phyloP scores from a whole-genome alignment of 805 yeast genomes.

The Nakazawaea anatomiae region DNA sequence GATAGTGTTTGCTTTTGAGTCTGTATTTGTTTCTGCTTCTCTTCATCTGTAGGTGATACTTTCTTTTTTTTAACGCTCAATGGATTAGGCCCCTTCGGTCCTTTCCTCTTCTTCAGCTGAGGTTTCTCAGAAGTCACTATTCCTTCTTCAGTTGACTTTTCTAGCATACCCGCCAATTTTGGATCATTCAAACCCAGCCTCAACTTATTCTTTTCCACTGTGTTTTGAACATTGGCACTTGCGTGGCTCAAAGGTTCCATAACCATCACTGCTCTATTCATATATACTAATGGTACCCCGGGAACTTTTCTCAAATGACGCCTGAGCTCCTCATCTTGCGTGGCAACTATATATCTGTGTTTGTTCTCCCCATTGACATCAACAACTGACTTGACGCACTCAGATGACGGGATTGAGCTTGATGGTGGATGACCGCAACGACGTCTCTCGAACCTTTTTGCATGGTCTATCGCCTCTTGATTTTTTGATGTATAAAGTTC shows the following conservation, averaged over 20 bases:
- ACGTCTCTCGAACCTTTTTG: slow-evolving; percentile 83
- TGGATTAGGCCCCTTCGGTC: slow-evolving; percentile 86
- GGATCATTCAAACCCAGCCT: slow-evolving; percentile 73
- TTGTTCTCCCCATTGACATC: slow-evolving; percentile 72
- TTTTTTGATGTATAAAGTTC: slow-evolving; percentile 67
- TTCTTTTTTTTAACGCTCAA: slow-evolving; percentile 79
- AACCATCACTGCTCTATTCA: slow-evolving; percentile 89
- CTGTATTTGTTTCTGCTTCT: background rate
- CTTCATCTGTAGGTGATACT: slow-evolving; percentile 13
- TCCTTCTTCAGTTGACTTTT: slow-evolving; percentile 13
- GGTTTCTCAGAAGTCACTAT: slow-evolving; percentile 15
- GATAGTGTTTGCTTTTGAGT: background rate
- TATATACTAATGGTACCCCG: slow-evolving; percentile 83
- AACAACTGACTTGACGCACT: slow-evolving; percentile 71
- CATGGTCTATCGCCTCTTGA: slow-evolving; percentile 73
- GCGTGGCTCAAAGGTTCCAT: slow-evolving; percentile 89
- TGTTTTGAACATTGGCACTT: slow-evolving; percentile 42
- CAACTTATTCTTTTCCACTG: slow-evolving; percentile 62
- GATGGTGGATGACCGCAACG: slow-evolving; percentile 80
- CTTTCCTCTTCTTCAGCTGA: slow-evolving; percentile 45
- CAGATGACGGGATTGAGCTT: slow-evolving; percentile 56
- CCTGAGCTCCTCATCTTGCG: slow-evolving; percentile 71
- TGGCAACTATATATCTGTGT: slow-evolving; percentile 85
- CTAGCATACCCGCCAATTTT: slow-evolving; percentile 38
- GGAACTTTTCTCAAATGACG: slow-evolving; percentile 68